Evolutionary conservation across 352 stramenopile species (phyloP).

Genomic region (Globisporangium recalcitrans): DNA sequence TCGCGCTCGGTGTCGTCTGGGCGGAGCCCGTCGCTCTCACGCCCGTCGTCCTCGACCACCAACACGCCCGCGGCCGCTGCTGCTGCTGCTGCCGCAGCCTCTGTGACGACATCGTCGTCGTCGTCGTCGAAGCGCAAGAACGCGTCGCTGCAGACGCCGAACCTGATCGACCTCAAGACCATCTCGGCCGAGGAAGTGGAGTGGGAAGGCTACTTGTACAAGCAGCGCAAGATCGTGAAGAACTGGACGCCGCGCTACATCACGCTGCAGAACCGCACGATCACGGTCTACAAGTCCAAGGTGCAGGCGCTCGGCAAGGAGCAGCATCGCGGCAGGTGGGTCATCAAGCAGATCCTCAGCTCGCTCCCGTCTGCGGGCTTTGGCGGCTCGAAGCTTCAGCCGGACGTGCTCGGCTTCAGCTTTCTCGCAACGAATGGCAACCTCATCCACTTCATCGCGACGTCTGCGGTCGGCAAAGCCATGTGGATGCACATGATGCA

Average conservation of each 20-base stretch:
- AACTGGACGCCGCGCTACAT: conserved; percentile 87
- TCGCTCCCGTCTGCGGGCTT: conserved; percentile 76
- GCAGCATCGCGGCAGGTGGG: conserved; percentile 71
- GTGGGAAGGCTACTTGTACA: conserved; percentile 88
- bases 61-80: conserved; percentile 13
- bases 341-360: conserved; percentile 75
- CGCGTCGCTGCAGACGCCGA: conserved; percentile 45
- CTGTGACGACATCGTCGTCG: conserved; percentile 1
- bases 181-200: conserved; percentile 82
- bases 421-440: conserved; percentile 82
- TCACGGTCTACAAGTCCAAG: conserved; percentile 86
- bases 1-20: conserved; percentile 19
- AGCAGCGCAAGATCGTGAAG: conserved; percentile 88
- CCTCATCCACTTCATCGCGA: conserved; percentile 80
- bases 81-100: conserved; percentile 13
- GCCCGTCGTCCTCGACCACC: conserved; percentile 19
- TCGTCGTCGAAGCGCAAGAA: conserved; percentile 6
- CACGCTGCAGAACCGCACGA: conserved; percentile 73
- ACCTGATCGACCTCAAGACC: conserved; percentile 85
- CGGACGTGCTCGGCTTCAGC: conserved; percentile 75
- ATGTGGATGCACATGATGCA: conserved; percentile 86
- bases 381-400: conserved; percentile 72
- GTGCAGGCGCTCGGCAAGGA: conserved; percentile 79
- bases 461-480: conserved; percentile 66
- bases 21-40: conserved; percentile 36